These are phyloP conservation scores for Clonostachys solani DNA, from an alignment of 2,329 filamentous ascomycete genomes.

Conservation along the genomic window DNA sequence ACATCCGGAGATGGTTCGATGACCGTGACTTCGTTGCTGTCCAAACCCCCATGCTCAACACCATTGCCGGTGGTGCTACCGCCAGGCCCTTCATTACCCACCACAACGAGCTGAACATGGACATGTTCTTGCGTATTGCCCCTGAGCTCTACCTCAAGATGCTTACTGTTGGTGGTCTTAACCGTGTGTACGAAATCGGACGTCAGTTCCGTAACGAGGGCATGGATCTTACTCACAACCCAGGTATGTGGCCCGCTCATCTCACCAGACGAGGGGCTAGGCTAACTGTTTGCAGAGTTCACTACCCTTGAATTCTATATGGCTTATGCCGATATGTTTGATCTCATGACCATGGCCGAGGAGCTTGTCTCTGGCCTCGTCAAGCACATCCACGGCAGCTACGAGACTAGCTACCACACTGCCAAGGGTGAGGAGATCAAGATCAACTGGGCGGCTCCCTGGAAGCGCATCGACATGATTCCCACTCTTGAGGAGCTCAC, in stretches of 20 bases:
- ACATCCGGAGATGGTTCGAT: constrained; percentile 86
- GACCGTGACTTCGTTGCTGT: constrained; percentile 87
- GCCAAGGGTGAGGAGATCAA: constrained; percentile 82
- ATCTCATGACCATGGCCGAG: constrained; percentile 78
- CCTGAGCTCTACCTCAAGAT: constrained; percentile 97
- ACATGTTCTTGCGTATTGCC: constrained; percentile 91
- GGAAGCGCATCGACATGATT: constrained; percentile 95
- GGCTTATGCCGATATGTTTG: constrained; percentile 88
- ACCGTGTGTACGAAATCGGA: constrained; percentile 93
- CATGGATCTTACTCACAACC: constrained; percentile 76
- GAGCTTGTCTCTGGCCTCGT: constrained; percentile 88
- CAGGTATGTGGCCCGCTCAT: constrained; percentile 13
- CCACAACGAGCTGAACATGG: constrained; percentile 93
- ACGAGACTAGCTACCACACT: constrained; percentile 81
- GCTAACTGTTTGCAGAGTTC: constrained; percentile 61
- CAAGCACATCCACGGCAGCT: constrained; percentile 81
- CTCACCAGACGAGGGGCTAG: neutral
- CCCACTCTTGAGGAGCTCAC: constrained; percentile 75
- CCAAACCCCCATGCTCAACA: constrained; percentile 96
- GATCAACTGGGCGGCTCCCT: constrained; percentile 95
- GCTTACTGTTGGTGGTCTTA: constrained; percentile 87
- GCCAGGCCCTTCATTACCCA: constrained; percentile 90
- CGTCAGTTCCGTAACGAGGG: constrained; percentile 94
- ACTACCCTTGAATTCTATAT: constrained; percentile 97
- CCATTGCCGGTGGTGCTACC: constrained; percentile 91